Evolutionary conservation across 2,329 filamentous ascomycete species (phyloP).

Genomic region (Colletotrichum tabaci): DNA sequence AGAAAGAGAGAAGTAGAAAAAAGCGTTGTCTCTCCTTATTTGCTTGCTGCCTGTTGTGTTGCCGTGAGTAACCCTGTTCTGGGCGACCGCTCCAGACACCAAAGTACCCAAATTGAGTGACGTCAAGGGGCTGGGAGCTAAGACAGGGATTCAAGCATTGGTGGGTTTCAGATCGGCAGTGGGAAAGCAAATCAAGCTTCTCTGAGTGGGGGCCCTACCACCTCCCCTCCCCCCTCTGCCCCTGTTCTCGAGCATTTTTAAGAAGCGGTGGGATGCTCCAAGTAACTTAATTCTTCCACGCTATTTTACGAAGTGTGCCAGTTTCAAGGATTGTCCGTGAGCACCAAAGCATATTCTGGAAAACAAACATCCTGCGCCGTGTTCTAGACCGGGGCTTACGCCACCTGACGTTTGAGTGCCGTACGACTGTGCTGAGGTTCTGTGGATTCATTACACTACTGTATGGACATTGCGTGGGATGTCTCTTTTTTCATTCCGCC

Average conservation of each 20-base stretch:
- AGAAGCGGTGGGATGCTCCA: slow-evolving; percentile 9
- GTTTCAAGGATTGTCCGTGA: slow-evolving; percentile 32
- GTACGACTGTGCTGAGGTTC: not conserved
- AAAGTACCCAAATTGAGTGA: slow-evolving; percentile 21
- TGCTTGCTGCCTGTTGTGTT: slow-evolving; percentile 29
- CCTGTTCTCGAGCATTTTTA: slow-evolving; percentile 1
- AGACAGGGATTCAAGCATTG: slow-evolving; percentile 23
- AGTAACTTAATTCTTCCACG: not conserved
- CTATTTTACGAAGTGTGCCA: slow-evolving; percentile 5
- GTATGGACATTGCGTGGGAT: too few species aligned
- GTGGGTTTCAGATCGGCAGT: slow-evolving; percentile 36
- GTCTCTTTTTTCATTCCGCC: slow-evolving; percentile 1
- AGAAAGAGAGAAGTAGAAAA: not conserved
- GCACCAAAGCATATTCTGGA: not conserved
- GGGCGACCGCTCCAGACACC: slow-evolving; percentile 21
- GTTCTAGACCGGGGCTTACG: slow-evolving; percentile 16
- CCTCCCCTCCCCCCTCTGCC: slow-evolving; percentile 16
- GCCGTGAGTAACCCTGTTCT: slow-evolving; percentile 27
- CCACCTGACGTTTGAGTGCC: not conserved
- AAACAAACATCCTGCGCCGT: slow-evolving; percentile 13
- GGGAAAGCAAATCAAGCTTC: slow-evolving; percentile 38
- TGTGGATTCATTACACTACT: not conserved
- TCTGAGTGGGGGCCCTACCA: slow-evolving; percentile 1
- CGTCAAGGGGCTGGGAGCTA: slow-evolving; percentile 35
- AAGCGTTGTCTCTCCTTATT: not conserved